Evolutionary conservation across 169 alveolate genomes (phyloP), one percentile per base, ranked within the genome.

Genomic region (Eimeria brunetti): DNA sequence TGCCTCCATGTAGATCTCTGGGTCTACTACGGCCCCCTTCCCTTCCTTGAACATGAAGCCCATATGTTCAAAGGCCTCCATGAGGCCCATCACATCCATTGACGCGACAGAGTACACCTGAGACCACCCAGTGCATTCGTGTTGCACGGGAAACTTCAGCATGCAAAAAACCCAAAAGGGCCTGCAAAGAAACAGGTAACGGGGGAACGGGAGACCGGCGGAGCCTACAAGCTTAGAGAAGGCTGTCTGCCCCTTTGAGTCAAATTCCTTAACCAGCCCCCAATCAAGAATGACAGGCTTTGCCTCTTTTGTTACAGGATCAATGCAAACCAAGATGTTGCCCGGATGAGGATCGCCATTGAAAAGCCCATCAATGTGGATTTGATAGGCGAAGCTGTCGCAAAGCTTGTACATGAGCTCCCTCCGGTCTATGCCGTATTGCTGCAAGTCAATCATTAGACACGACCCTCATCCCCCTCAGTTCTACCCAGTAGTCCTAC

Each of bases 291-390:
- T 89, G 58, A 96, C 98, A 16, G 98, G 98, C 60, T 80, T 89
- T 41, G 96, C 92, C 64, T 80, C 93, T 30, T 76, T 94, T 46
- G 92, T 94, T 24, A 18, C 49, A 41, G 95, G 62, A 41, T 97
- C 94, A 41, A 96, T 83, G 86, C 96, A 96, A 36, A 98, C 98
- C 71, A 97, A 96, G n/a, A 98, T 95, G 96, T 98, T 98, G 4
- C 99, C 99, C 27, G 99, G 99, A 76, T 98, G 99, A 14, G 99
- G 99, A 86, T 98, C 99, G 2, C 97, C 96, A 88, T 96, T 91
- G 94, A 96, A 92, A 2, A 96, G 91, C 53, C 97, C 97, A 44
- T 96, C 96, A 58, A 97, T 96, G 80, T 97, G 98, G 8, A 97
- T 95, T 64, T 96, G 98, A 76, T 97, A 97, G 49, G 98, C 98